These are phyloP conservation scores for Botrytis fragariae DNA, from an alignment of 2,329 filamentous ascomycete genomes.

Conservation along the genomic window DNA sequence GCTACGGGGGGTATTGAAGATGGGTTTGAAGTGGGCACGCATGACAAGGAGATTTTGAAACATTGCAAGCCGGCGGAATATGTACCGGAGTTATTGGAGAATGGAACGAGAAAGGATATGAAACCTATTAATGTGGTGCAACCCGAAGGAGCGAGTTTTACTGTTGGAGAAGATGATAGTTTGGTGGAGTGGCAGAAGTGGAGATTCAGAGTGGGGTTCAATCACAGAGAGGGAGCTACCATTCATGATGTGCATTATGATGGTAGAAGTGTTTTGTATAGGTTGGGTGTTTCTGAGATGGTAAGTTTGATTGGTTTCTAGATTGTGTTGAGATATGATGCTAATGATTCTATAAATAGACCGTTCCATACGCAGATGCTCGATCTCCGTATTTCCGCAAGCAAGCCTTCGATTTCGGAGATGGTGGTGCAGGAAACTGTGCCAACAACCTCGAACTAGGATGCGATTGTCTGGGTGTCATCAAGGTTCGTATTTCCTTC, in stretches of 20 bases:
- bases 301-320: background rate
- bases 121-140: conserved; percentile 62
- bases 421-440: conserved; percentile 61
- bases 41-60: conserved; percentile 46
- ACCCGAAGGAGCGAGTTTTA: conserved; percentile 61
- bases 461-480: conserved; percentile 66
- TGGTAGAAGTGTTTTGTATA: conserved; percentile 56
- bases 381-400: conserved; percentile 63
- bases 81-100: conserved; percentile 43
- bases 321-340: background rate
- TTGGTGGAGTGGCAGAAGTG: conserved; percentile 54
- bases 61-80: conserved; percentile 41
- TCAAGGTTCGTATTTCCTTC: conserved; percentile 36
- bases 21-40: conserved; percentile 44
- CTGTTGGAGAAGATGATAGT: conserved; percentile 44
- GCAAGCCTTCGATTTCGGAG: conserved; percentile 68
- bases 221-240: conserved; percentile 58
- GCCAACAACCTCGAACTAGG: conserved; percentile 66
- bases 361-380: conserved; percentile 44
- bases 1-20: conserved; percentile 42
- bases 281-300: conserved; percentile 60
- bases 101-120: conserved; percentile 45
- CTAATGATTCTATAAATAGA: background rate
- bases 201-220: conserved; percentile 62
- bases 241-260: conserved; percentile 61